Evolutionary conservation across 2,329 filamentous ascomycete species (phyloP).

Genomic region (Fusarium brachygibbosum): DNA sequence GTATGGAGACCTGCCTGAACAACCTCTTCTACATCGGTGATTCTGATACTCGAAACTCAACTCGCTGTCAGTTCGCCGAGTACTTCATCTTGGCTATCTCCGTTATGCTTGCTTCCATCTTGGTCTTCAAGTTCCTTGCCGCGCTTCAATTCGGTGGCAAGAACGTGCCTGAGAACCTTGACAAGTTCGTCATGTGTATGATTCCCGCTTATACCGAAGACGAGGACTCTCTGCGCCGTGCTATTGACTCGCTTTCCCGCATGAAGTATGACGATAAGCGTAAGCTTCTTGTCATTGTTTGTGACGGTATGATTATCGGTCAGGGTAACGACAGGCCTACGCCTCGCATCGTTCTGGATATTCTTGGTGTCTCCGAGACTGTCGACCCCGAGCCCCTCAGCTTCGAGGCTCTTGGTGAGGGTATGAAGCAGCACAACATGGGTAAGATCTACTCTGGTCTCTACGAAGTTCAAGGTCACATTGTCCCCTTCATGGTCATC

Average conservation of each 20-base stretch:
- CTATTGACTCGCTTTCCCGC: constrained; percentile 93
- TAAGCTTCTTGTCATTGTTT: constrained; percentile 91
- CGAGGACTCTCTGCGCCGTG: constrained; percentile 95
- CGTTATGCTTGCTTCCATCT: constrained; percentile 81
- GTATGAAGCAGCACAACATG: constrained; percentile 99
- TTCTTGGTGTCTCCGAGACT: constrained; percentile 92
- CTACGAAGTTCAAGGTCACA: constrained; percentile 97
- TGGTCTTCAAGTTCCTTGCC: constrained; percentile 96
- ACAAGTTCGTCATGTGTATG: constrained; percentile 98
- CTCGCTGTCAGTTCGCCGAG: constrained; percentile 85
- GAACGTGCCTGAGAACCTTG: constrained; percentile 92
- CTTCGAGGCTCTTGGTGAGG: constrained; percentile 96
- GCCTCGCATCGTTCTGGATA: constrained; percentile 95
- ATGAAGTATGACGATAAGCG: constrained; percentile 99
- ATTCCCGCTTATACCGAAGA: constrained; percentile 98
- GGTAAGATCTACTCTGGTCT: constrained; percentile 98
- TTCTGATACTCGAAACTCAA: constrained; percentile 89
- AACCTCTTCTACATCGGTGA: constrained; percentile 96
- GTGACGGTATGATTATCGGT: constrained; percentile 99
- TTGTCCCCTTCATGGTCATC: constrained; percentile 95
- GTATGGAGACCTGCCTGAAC: constrained; percentile 87
- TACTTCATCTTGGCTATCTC: constrained; percentile 92
- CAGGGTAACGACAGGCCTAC: constrained; percentile 97
- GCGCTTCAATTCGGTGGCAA: constrained; percentile 94
- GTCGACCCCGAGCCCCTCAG: constrained; percentile 96